Percentiles rank a stretch among this genome's conserved stretches.
phyloP scores from a whole-genome alignment of 1,284 basidiomycete genomes.

The Ceratobasidium sp. region DNA sequence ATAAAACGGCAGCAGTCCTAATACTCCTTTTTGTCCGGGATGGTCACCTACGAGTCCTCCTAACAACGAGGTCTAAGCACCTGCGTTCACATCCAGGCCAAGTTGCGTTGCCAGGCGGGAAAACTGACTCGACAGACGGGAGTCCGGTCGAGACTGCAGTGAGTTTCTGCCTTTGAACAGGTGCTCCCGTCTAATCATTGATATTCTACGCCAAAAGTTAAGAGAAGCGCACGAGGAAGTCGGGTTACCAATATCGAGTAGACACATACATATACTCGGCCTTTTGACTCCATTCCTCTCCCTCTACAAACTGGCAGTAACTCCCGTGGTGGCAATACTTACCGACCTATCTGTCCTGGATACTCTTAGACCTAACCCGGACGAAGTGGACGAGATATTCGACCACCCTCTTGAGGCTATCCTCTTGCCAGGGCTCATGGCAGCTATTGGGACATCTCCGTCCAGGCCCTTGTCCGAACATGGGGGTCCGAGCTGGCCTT shows the following conservation, averaged over 20 bases:
- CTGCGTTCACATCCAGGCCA: slow-evolving; percentile 79
- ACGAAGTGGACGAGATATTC: slow-evolving; percentile 82
- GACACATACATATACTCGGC: slow-evolving; percentile 71
- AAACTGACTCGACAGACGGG: slow-evolving; percentile 73
- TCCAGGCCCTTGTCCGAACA: slow-evolving; percentile 60
- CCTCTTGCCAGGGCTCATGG: slow-evolving; percentile 64
- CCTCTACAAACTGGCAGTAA: slow-evolving; percentile 62
- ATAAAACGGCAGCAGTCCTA: slow-evolving; percentile 71
- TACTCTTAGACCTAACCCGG: slow-evolving; percentile 45
- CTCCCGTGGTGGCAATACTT: slow-evolving; percentile 77
- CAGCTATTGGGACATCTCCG: neutral
- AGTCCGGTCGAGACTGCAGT: slow-evolving; percentile 79
- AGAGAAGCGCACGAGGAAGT: slow-evolving; percentile 88
- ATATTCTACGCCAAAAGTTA: slow-evolving; percentile 59
- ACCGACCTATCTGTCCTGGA: slow-evolving; percentile 54
- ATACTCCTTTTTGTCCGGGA: slow-evolving; percentile 77
- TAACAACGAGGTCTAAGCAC: slow-evolving; percentile 84
- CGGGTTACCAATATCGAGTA: slow-evolving; percentile 67
- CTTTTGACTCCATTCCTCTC: slow-evolving; percentile 79
- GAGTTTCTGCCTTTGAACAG: slow-evolving; percentile 52
- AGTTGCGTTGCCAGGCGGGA: slow-evolving; percentile 81
- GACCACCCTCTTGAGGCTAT: slow-evolving; percentile 77
- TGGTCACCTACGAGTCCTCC: slow-evolving; percentile 74
- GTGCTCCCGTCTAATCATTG: neutral
- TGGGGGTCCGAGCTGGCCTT: slow-evolving; percentile 80